These are phyloP conservation scores for Glycine latifolia DNA, from an alignment of 306 rosid genomes.

Conservation along the genomic window DNA sequence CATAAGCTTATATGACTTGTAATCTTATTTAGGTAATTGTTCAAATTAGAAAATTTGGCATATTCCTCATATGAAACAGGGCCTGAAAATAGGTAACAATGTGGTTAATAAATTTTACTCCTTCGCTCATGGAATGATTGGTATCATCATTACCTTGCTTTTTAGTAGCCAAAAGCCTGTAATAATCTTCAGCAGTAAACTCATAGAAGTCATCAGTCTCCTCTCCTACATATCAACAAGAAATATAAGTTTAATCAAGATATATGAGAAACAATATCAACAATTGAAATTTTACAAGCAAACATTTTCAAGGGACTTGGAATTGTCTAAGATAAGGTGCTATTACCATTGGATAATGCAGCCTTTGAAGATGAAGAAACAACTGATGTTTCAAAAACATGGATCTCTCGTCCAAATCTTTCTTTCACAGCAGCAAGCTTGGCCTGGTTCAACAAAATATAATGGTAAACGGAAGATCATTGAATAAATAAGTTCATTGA, in stretches of 20 bases:
- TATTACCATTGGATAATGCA: constrained; percentile 56
- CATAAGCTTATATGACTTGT: not conserved
- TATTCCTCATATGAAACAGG: not conserved
- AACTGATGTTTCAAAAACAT: constrained; percentile 68
- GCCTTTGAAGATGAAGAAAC: constrained; percentile 56
- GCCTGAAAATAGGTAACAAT: not conserved
- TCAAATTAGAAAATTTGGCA: not conserved
- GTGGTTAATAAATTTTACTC: not conserved
- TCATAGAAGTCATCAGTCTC: constrained; percentile 81
- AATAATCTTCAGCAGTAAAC: constrained; percentile 82
- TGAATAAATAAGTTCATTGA: not conserved
- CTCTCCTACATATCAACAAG: constrained; percentile 53
- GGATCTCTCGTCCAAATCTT: constrained; percentile 78
- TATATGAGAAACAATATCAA: not conserved
- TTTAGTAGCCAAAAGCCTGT: constrained; percentile 60
- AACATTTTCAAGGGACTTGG: not conserved
- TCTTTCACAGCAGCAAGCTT: constrained; percentile 68
- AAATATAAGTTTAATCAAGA: constrained; percentile 24
- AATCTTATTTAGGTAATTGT: constrained; percentile 17
- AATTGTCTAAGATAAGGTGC: constrained; percentile 17
- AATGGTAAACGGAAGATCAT: constrained; percentile 10
- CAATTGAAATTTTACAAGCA: not conserved
- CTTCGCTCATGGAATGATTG: not conserved
- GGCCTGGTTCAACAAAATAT: constrained; percentile 55
- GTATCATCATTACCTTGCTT: constrained; percentile 68